phyloP scores from a whole-genome alignment of 495 filamentous ascomycete species.

The Trichoderma erinaceum region DNA sequence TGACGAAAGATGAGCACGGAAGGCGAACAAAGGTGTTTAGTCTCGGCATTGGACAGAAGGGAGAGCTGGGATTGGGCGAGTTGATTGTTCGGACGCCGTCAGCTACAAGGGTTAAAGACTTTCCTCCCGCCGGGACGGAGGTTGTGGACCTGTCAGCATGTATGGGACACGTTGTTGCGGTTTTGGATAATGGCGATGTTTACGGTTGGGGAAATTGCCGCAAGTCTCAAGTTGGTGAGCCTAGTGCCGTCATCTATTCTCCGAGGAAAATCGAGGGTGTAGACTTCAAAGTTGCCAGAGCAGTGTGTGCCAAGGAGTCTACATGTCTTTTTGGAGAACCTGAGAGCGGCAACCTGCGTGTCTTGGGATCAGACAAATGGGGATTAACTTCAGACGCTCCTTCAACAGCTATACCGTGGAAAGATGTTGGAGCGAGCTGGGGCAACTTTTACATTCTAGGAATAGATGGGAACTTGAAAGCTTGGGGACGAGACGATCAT shows the following conservation, averaged over 20 bases:
- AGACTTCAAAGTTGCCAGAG: slow-evolving; percentile 50
- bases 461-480: slow-evolving; percentile 47
- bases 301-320: slow-evolving; percentile 75
- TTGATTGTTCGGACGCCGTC: slow-evolving; percentile 25
- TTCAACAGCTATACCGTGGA: slow-evolving; percentile 41
- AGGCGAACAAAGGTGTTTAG: slow-evolving; percentile 45
- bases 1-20: slow-evolving; percentile 34
- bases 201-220: slow-evolving; percentile 85
- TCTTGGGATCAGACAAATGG: slow-evolving; percentile 71
- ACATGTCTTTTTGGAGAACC: slow-evolving; percentile 59
- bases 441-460: slow-evolving; percentile 65
- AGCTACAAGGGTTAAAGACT: slow-evolving; percentile 42
- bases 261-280: slow-evolving; percentile 56
- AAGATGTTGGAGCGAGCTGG: slow-evolving; percentile 70
- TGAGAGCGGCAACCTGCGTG: slow-evolving; percentile 45
- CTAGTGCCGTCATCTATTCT: slow-evolving; percentile 40
- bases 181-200: slow-evolving; percentile 66
- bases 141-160: slow-evolving; percentile 59
- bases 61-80: slow-evolving; percentile 62
- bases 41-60: slow-evolving; percentile 60
- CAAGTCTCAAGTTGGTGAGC: slow-evolving; percentile 73
- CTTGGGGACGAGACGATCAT: slow-evolving; percentile 78
- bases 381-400: slow-evolving; percentile 44
- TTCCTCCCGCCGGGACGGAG: slow-evolving; percentile 49
- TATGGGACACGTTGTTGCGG: slow-evolving; percentile 69